Base-by-base conservation (phyloP, 2,329 filamentous ascomycete genomes). In the Aureobasidium sp. region DNA sequence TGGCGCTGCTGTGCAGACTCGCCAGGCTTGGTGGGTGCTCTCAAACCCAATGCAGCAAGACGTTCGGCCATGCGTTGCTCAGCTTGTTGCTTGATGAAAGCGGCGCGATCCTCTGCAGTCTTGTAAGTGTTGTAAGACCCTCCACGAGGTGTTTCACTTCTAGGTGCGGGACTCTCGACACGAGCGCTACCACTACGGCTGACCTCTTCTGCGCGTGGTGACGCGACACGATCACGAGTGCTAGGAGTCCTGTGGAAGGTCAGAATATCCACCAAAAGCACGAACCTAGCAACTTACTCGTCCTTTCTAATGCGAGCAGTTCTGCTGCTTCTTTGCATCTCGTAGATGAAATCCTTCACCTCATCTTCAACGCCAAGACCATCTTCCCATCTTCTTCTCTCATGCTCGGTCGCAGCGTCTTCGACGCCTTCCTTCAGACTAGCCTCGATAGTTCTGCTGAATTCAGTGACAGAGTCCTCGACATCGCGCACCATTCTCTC, bases 1-100 rank as follows among this genome's bases (percentile, higher is more conserved):
- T 89, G 84, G 64, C 91, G 85, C 75, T 99, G 92, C 61, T 88
- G 84, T 37, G 91, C 78, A 34, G 86, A 89, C 76, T 99, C 94
- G 3, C 88, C 87, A 42, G 68, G 66, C 71, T 95, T 95, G 21
- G 81, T 80, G 6, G 90, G 88, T 32, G 91, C 86, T 73, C 91
- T 96, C 71, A 99, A 88, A 41, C 94, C 94, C 64, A 97, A 83
- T 50, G 93, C 93, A 63, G 94, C 94, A 69, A 99, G 84, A 63
- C 94, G 87, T 74, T 97, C 94, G 37, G 94, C 93, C 88, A 99
- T 97, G 63, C 93, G 90, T 72, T 93, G 90, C 74, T 97, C 92
- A 9, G 94, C 95, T 73, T 97, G 93, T 73, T 97, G 92, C 73
- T 95, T 96, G 71, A 97, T 97, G 70, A 95, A 96, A 5, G 93